phyloP scores from a whole-genome alignment of 306 rosid genomes.

The Oxytropis ochrocephala region DNA sequence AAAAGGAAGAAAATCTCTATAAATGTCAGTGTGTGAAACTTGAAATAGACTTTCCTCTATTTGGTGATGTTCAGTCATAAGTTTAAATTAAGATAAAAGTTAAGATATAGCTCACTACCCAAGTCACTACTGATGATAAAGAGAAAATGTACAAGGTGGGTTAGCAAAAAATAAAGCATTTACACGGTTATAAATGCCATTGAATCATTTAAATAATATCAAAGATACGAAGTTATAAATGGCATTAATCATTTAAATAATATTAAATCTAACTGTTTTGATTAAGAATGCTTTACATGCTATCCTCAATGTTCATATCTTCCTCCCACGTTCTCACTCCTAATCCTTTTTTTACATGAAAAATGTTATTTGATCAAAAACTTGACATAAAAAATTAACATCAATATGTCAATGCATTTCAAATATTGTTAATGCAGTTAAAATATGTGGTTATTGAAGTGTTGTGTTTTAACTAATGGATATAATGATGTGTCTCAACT shows the following conservation, averaged over 20 bases:
- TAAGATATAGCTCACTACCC: not conserved
- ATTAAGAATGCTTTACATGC: not conserved
- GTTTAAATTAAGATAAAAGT: constrained; percentile 8
- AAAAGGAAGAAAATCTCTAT: not conserved
- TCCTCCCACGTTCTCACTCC: not conserved
- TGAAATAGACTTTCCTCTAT: not conserved
- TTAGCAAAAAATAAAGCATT: too few relatives aligned
- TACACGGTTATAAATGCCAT: not conserved
- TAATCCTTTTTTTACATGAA: not conserved
- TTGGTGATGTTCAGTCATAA: not conserved
- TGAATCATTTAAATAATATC: not conserved
- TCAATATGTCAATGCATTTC: too few relatives aligned
- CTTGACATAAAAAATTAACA: too few relatives aligned
- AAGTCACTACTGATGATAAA: not conserved
- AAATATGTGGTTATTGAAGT: too few relatives aligned
- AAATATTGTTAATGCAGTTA: too few relatives aligned
- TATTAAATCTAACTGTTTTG: not conserved
- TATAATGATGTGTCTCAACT: too few relatives aligned
- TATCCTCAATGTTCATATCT: not conserved
- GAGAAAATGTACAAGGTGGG: not conserved
- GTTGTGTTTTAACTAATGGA: too few relatives aligned
- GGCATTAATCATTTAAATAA: not conserved
- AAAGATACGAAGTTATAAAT: not conserved
- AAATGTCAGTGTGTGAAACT: not conserved
- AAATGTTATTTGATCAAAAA: too few relatives aligned